Evolutionary conservation across 2,329 filamentous ascomycete species (phyloP), one percentile per base, ranked within the genome.

Genomic region (Botrytis aclada): DNA sequence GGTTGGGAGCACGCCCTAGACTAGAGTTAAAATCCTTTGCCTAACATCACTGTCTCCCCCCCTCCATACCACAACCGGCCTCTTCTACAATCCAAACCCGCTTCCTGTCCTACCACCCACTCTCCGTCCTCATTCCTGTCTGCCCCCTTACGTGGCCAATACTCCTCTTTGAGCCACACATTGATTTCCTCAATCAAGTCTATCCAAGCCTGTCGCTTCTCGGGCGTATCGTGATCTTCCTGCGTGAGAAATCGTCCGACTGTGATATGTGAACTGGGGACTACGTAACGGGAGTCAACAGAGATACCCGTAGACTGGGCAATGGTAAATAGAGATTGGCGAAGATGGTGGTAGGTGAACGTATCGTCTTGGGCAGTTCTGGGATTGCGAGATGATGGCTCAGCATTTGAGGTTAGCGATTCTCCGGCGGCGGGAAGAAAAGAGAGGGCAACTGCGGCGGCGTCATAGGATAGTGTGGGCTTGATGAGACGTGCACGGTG

Each of bases 291-390:
- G 70, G 92, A 93, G 34, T 86, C 91, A 47, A 97, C 86, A 25
- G 87, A 83, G n/a, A 95, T 84, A 1, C 92, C 93, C 0, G 89
- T 86, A 5, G 83, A 84, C 63, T 85, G 84, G 5, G 89, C 87
- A 39, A 89, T 83, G 66, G 87, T 84, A 80, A 91, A 96, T 20
- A 97, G 81, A 80, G 97, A 94, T 6, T 91, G 87, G 4, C 95
- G 90, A 14, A 98, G 88, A 81, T 98, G 95, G 80, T 98, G 95
- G 81, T 98, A 98, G 0, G 92, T 95, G 82, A 93, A 98, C 1
- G 77, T 79, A 76, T 96, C 92, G 29, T 88, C 86, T 56, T 86
- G 82, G 80, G 22, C 82, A 74, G 34, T 81, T 61, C 79, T 77
- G 20, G 77, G 73, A 22, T 77, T 76, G 12, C 80, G 75, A 43